Evolutionary conservation across 768 basidiomycete species (phyloP), one percentile per base, ranked within the genome.

Genomic region (Phaeotremella fagi): DNA sequence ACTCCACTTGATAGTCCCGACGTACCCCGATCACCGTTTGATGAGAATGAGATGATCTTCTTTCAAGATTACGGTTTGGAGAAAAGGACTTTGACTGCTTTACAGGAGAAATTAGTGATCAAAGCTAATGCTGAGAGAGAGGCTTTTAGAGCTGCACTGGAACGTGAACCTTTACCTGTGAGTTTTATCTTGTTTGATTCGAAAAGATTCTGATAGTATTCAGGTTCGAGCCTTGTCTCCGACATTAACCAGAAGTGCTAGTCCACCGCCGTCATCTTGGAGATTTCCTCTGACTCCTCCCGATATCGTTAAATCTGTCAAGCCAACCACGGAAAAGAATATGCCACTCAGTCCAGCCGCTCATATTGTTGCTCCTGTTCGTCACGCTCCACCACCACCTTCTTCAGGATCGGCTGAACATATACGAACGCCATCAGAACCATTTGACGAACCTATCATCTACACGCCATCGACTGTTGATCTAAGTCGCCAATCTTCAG

Each of bases 111-210:
- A 18, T 44, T 71, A 33, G 66, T 71, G 18, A 26, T 42, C 15
- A 65, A 60, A 35, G 69, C 69, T 3, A 61, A 64, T 33, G 48
- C 48, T 20, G 66, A 68, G 37, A 29, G 69, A 31, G 51, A 61
- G 45, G 68, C 55, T 2, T 36, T 66, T 22, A 50, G 64, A 42
- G 52, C 47, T 1, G 47, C 7, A 3, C 33, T 36, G 25, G 50
- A 55, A 29, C 24, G 12, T 22, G 50, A 28, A 48, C 45, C 61
- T 18, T n/a, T 55, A 15, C 50, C 54, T 22, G 64, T 59, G 20
- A 54, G 54, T 50, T 33, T 20, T 15, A 12, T 18, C 6, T 6
- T 7, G 7, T 12, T 41, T 22, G 12, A 11, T 12, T 22, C 12
- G 7, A 6, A 22, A 18, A 41, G 11, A 18, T 6, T 9, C 38